Evolutionary conservation across 805 yeast genomes (phyloP).

Genomic region (Kockiozyma suomiensis): DNA sequence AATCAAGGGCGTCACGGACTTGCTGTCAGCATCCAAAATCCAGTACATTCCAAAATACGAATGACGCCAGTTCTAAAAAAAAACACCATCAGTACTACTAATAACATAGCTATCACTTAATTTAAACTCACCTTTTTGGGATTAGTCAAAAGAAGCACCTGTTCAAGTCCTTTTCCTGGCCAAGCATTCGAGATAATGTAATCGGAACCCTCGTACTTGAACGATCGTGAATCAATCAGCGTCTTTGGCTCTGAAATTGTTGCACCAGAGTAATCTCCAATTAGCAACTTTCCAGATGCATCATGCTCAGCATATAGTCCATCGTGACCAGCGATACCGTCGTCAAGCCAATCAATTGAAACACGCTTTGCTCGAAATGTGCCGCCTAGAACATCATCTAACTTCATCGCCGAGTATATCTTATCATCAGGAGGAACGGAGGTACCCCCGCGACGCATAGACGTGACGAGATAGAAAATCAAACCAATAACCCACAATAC

Average conservation of each 20-base stretch:
- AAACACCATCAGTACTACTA: not conserved
- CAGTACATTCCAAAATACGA: slow-evolving; percentile 65
- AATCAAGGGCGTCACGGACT: slow-evolving; percentile 42
- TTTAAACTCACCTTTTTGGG: slow-evolving; percentile 32
- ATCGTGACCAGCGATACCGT: slow-evolving; percentile 33
- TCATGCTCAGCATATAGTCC: slow-evolving; percentile 31
- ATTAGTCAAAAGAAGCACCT: slow-evolving; percentile 61
- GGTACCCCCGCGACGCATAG: slow-evolving; percentile 10
- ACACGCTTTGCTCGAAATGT: slow-evolving; percentile 21
- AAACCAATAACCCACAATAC: slow-evolving; percentile 27
- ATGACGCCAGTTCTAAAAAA: slow-evolving; percentile 61
- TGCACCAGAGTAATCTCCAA: slow-evolving; percentile 32
- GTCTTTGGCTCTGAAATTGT: slow-evolving; percentile 15
- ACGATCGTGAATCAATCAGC: slow-evolving; percentile 18
- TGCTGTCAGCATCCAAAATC: slow-evolving; percentile 54
- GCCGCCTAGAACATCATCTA: slow-evolving; percentile 23
- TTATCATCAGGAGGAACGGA: not conserved
- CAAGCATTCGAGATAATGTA: slow-evolving; percentile 17
- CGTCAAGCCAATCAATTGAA: slow-evolving; percentile 29
- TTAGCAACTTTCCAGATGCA: slow-evolving; percentile 16
- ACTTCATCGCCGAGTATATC: not conserved
- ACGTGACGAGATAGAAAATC: slow-evolving; percentile 20
- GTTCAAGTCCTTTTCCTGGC: slow-evolving; percentile 36
- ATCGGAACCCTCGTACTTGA: slow-evolving; percentile 12
- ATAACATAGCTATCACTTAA: not conserved